Percentiles rank a stretch among this genome's conserved stretches.
These are phyloP conservation scores for Magnolia kwangsiensis DNA, from an alignment of 164 flowering plant species.

Conservation along the genomic window DNA sequence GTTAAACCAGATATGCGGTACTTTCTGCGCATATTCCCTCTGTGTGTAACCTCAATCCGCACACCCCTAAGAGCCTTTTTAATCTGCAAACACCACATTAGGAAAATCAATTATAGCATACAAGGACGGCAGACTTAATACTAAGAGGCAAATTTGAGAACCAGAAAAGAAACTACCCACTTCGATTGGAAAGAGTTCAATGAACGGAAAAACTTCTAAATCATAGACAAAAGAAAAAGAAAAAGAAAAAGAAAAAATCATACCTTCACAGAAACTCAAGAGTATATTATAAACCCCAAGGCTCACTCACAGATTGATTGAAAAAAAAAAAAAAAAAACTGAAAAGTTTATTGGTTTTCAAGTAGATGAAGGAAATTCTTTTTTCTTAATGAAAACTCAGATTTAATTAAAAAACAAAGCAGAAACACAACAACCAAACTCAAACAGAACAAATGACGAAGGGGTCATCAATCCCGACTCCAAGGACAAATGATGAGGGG, in stretches of 20 bases:
- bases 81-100: slow-evolving; percentile 34
- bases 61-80: slow-evolving; percentile 82
- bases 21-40: slow-evolving; percentile 77
- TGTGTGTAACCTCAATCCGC: slow-evolving; percentile 77
- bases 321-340: too few relatives aligned
- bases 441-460: too few relatives aligned
- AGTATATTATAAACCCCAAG: neutral
- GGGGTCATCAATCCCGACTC: too few relatives aligned
- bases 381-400: too few relatives aligned
- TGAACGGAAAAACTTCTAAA: neutral
- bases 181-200: neutral
- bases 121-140: neutral
- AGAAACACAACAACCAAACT: too few relatives aligned
- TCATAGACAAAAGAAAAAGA: too few relatives aligned
- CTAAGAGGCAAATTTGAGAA: neutral
- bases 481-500: too few relatives aligned
- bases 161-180: neutral
- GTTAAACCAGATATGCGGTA: slow-evolving; percentile 82
- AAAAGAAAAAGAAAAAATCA: too few relatives aligned
- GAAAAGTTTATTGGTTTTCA: too few relatives aligned
- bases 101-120: neutral
- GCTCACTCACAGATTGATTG: too few relatives aligned
- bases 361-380: too few relatives aligned
- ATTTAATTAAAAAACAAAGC: too few relatives aligned
- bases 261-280: neutral